Base-by-base conservation (phyloP, 805 yeast species). In the Starmerella stigmatis region DNA sequence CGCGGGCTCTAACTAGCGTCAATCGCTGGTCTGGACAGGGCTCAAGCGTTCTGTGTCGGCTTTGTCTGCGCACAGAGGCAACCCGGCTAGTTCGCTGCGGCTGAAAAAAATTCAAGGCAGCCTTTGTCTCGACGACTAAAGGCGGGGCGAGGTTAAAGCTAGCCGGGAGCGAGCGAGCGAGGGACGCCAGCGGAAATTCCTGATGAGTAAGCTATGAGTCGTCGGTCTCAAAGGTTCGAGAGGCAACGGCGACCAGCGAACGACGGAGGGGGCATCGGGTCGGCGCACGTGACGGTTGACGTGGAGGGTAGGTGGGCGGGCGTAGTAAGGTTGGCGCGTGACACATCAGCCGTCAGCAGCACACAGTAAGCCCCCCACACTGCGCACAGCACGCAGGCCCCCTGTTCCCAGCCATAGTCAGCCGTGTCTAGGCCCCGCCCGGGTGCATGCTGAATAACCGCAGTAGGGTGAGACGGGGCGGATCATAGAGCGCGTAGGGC, bases 81-180 rank as follows among this genome's bases (percentile, higher is more conserved):
- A 27, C 33, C 33, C 33, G 25, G 7, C 33, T 26, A 11, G 26
- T 17, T 22, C 20, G 28, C 15, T 28, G 33, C 17, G 47, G 28
- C 48, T 47, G 50, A 43, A 47, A 47, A 46, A 47, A 47, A 44
- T 45, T 40, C 40, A 30, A 36, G 30, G 40, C 29, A 23, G 40
- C 30, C 30, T 34, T n/a, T 34, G 27, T n/a, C 40, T 36, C 40
- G 40, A 36, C 23, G 40, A 23, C 40, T 36, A 20, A 36, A 36
- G 40, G 40, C 40, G 40, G 40, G 40, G 40, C 40, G 40, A 36
- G 40, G n/a, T n/a, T 23, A 9, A 36, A 13, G 40, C 29, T n/a
- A n/a, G n/a, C n/a, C n/a, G n/a, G n/a, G n/a, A n/a, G n/a, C n/a
- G n/a, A n/a, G n/a, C n/a, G n/a, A n/a, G n/a, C n/a, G n/a, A n/a